These are phyloP conservation scores for Scolecobasidium constrictum DNA, from an alignment of 2,329 filamentous ascomycete species.

Conservation along the genomic window DNA sequence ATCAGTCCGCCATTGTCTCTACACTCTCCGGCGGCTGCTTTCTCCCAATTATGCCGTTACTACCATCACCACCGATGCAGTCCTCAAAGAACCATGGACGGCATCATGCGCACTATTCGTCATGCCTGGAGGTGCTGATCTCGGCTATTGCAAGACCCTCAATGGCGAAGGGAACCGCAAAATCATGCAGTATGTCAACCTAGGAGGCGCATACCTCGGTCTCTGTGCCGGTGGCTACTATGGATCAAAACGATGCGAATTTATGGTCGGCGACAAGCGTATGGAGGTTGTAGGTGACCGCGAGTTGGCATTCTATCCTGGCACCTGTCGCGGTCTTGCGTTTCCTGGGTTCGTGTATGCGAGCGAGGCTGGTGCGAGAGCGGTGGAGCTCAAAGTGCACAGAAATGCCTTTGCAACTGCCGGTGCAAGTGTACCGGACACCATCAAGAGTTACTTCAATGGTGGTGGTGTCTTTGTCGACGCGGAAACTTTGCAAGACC, in stretches of 20 bases:
- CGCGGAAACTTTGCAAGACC: constrained; percentile 48
- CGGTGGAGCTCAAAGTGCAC: constrained; percentile 55
- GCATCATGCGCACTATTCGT: constrained; percentile 80
- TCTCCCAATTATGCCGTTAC: constrained; percentile 90
- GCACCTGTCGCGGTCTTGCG: constrained; percentile 72
- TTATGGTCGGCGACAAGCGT: constrained; percentile 71
- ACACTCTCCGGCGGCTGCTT: constrained; percentile 73
- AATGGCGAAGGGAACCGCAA: constrained; percentile 80
- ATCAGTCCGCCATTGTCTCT: constrained; percentile 82
- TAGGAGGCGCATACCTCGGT: constrained; percentile 77
- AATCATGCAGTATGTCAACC: constrained; percentile 76
- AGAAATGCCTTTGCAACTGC: constrained; percentile 43
- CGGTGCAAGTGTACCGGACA: constrained; percentile 42
- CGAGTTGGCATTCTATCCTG: constrained; percentile 83
- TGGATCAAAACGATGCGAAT: constrained; percentile 70
- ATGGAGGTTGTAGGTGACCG: constrained; percentile 79
- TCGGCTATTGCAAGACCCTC: constrained; percentile 78
- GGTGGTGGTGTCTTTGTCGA: constrained; percentile 90
- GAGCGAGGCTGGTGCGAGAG: constrained; percentile 73
- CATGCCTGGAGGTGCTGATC: constrained; percentile 86
- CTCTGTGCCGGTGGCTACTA: constrained; percentile 96
- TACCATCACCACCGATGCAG: constrained; percentile 62
- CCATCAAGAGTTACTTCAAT: constrained; percentile 78
- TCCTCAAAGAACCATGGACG: constrained; percentile 88
- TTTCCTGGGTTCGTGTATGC: constrained; percentile 86